These are phyloP conservation scores for Pichia norvegensis DNA, from an alignment of 1,139 yeast genomes.

Conservation along the genomic window DNA sequence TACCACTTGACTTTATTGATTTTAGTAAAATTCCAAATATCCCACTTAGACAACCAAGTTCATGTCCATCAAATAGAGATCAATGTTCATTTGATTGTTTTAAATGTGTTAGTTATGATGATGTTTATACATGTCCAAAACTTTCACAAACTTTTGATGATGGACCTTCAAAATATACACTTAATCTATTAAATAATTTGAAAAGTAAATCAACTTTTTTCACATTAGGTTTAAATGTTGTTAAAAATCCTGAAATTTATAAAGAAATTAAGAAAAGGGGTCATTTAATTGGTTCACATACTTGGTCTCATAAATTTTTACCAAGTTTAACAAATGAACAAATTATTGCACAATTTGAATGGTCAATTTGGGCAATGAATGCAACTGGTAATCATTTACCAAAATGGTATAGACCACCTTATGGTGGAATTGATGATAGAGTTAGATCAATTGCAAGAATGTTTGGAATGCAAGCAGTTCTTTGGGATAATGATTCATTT, in stretches of 20 bases:
- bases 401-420: slow-evolving; percentile 92
- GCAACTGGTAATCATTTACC: slow-evolving; percentile 89
- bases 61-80: slow-evolving; percentile 43
- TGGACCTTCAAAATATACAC: slow-evolving; percentile 78
- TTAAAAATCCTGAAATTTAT: slow-evolving; percentile 69
- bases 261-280: slow-evolving; percentile 48
- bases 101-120: slow-evolving; percentile 72
- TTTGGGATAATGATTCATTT: slow-evolving; percentile 89
- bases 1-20: slow-evolving; percentile 67
- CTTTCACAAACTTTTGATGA: slow-evolving; percentile 90
- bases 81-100: slow-evolving; percentile 83
- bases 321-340: slow-evolving; percentile 73
- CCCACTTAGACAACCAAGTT: slow-evolving; percentile 49
- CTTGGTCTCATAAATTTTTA: slow-evolving; percentile 86
- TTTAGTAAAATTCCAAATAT: slow-evolving; percentile 42
- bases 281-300: slow-evolving; percentile 80
- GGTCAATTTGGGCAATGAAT: slow-evolving; percentile 98
- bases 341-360: slow-evolving; percentile 79
- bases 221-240: slow-evolving; percentile 74
- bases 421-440: slow-evolving; percentile 87
- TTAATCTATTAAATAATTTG: slow-evolving; percentile 46
- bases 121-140: slow-evolving; percentile 62
- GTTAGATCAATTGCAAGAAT: slow-evolving; percentile 71
- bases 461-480: slow-evolving; percentile 79
- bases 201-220: slow-evolving; percentile 64